Conservation (phyloP, 306 rosid species). For the Pyrus communis region DNA sequence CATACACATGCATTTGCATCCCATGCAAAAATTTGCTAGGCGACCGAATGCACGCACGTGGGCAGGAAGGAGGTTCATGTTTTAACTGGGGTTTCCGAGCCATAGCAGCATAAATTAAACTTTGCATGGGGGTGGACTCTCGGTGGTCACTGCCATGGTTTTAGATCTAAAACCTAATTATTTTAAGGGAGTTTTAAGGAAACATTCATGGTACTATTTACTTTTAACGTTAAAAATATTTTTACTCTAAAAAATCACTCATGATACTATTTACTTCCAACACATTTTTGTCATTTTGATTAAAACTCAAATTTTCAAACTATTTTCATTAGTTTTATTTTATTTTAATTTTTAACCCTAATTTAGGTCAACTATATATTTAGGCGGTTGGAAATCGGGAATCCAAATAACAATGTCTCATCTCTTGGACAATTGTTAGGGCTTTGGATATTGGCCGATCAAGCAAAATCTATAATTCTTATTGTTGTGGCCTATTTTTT, state of each 20-base stretch:
- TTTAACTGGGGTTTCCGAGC: constrained; percentile 10
- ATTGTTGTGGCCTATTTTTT: too few species aligned
- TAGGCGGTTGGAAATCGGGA: neutral
- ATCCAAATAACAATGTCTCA: neutral
- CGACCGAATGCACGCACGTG: constrained; percentile 31
- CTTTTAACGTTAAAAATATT: too few species aligned
- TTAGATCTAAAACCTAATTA: neutral
- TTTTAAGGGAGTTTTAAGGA: neutral
- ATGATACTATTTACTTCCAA: too few species aligned
- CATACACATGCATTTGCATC: neutral
- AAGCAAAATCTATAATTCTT: too few species aligned
- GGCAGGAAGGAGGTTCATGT: neutral
- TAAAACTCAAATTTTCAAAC: too few species aligned
- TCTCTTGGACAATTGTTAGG: neutral
- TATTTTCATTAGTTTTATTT: neutral
- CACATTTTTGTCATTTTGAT: too few species aligned
- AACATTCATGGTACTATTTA: too few species aligned
- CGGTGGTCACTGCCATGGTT: neutral
- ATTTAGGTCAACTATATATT: neutral
- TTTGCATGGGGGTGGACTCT: neutral
- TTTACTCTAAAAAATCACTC: too few species aligned
- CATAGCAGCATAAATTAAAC: neutral
- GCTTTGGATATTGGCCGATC: too few species aligned
- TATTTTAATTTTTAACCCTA: neutral
- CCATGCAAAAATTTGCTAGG: neutral